A percentile compares a stretch with the other conserved stretches of the same genome.
phyloP scores from a whole-genome alignment of 495 filamentous ascomycete genomes.

The Jackrogersella minutella region DNA sequence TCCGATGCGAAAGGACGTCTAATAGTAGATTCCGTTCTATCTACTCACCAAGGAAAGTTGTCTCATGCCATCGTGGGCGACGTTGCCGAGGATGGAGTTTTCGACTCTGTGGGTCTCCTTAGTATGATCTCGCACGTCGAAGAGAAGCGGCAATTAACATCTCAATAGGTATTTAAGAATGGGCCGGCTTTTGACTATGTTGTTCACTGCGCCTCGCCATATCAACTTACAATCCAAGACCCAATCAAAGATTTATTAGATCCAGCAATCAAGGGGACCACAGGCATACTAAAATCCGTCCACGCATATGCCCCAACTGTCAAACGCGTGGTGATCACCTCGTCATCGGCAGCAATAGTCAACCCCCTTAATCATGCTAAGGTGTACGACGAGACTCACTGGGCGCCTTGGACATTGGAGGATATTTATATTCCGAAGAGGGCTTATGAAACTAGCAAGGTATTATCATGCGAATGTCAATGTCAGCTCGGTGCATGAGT shows the following conservation, averaged over 20 bases:
- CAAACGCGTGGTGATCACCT: constrained; percentile 56
- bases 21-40: constrained; percentile 44
- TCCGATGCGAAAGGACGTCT: constrained; percentile 51
- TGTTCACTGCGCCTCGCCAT: constrained; percentile 57
- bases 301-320: constrained; percentile 45
- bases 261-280: constrained; percentile 56
- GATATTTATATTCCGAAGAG: constrained; percentile 41
- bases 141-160: not conserved
- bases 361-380: constrained; percentile 46
- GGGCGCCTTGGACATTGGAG: constrained; percentile 51
- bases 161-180: constrained; percentile 37
- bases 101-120: constrained; percentile 43
- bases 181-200: constrained; percentile 49
- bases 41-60: constrained; percentile 18
- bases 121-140: not conserved
- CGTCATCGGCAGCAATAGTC: constrained; percentile 53
- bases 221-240: constrained; percentile 47
- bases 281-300: constrained; percentile 50
- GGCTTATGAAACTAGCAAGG: constrained; percentile 54
- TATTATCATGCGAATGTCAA: constrained; percentile 15
- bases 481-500: too few species aligned
- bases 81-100: constrained; percentile 45
- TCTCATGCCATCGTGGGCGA: constrained; percentile 50
- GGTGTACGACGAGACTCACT: constrained; percentile 52
- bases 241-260: constrained; percentile 52